Base-by-base conservation (phyloP, 805 yeast genomes). In the Kregervanrija fluxuum region DNA sequence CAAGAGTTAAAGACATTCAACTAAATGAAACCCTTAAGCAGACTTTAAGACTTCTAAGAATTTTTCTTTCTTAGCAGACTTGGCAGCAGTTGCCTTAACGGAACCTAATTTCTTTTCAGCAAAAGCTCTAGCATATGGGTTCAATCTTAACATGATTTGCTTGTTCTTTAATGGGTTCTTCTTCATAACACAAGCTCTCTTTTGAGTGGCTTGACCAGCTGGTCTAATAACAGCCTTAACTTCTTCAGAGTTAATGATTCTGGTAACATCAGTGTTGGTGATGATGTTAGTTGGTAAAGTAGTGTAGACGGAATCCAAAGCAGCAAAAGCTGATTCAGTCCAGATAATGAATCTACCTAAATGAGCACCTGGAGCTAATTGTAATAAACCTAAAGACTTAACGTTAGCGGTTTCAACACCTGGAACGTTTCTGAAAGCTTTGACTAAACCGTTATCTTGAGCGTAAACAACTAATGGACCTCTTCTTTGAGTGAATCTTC, bases 301-400 rank as follows among this genome's bases (percentile, higher is more conserved):
- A 71, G 95, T 95, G 93, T 93, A 93, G 79, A 93, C 86, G 57
- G 89, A 77, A 81, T 93, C 99, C 69, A 93, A 82, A 66, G 90
- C 81, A 70, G 90, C 85, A 73, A 93, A 89, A 70, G 99, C 99
- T 70, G 88, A 77, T 80, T 90, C 96, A 69, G 99, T 90, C 99
- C 99, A 93, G 88, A 93, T 88, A 68, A 93, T 85, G 68, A 93
- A 93, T 83, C 99, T 90, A 80, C 99, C 99, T 67, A 93, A 79
- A 82, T 93, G 99, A 70, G 98, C 95, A 85, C 99, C 99, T 74
- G 99, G 99, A 65, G 99, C 99, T 68, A 93, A 85, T 80, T 91
- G 98, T 71, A 93, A 84, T 66, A 93, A 80, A 78, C 93, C 93
- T 67, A 93, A 81, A 69, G 90, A 78, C 65, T 84, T 77, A 64